Base-by-base conservation (phyloP, 768 basidiomycete genomes). In the Lentinula guzmanii region DNA sequence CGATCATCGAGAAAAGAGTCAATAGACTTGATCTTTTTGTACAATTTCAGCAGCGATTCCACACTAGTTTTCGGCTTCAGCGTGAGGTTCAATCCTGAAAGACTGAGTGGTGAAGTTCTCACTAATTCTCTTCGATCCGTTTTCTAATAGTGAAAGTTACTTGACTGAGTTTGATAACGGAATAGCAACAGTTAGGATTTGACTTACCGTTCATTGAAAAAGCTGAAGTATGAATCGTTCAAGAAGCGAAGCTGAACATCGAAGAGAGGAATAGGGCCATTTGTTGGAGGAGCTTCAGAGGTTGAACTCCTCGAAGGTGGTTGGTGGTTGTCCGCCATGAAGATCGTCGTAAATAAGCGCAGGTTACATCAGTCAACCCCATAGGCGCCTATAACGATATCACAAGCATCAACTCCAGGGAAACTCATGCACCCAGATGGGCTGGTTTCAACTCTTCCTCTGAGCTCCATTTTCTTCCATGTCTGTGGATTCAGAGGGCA, bases 101-200 rank as follows among this genome's bases (percentile, higher is more conserved):
- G 37, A 35, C 18, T 51, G 4, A 24, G 28, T 43, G 34, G 45
- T 10, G 33, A 75, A 87, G 70, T 69, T 35, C 55, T 56, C 41
- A 94, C 92, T 95, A 95, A 60, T 74, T 72, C 68, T 95, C 93
- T 72, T 97, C 95, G 59, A 95, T 90, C 46, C 84, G 83, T 70
- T 86, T 87, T 70, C 93, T 93, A 69, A 35, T 65, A 64, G 34
- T 48, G 55, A 53, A 60, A 56, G 65, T 65, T 9, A 34, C 21
- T 28, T 10, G 21, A 16, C 8, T 57, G 70, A 65, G 60, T 69
- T 58, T 62, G 61, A 63, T 66, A 52, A 50, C 52, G 37, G 54
- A 39, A 67, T 63, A 51, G 13, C 10, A 39, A 48, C 63, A 58
- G 66, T 54, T 53, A 60, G 51, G 61, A n/a, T 53, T 61, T 55